phyloP scores from a whole-genome alignment of 495 filamentous ascomycete genomes.

The Aspergillus nanangensis region DNA sequence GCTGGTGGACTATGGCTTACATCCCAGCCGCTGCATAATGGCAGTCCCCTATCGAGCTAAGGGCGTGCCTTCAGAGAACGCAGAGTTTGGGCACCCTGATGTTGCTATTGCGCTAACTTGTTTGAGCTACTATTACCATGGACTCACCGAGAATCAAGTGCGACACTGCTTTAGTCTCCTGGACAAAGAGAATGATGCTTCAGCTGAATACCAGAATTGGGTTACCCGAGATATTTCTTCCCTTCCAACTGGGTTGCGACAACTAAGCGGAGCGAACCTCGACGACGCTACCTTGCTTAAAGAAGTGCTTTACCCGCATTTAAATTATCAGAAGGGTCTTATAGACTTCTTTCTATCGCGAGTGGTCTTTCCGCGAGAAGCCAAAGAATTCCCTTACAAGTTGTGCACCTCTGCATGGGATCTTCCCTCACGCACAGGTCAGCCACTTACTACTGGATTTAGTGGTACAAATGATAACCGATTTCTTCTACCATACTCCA shows the following conservation, averaged over 20 bases:
- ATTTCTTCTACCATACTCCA: slow-evolving; percentile 48
- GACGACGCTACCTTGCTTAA: slow-evolving; percentile 41
- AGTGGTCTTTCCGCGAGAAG: slow-evolving; percentile 62
- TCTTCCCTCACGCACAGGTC: slow-evolving; percentile 41
- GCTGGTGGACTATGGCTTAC: slow-evolving; percentile 11
- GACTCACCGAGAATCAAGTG: slow-evolving; percentile 52
- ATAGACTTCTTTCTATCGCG: slow-evolving; percentile 61
- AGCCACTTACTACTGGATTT: slow-evolving; percentile 58
- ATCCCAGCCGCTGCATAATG: neutral
- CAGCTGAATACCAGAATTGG: slow-evolving; percentile 53
- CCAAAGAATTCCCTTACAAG: slow-evolving; percentile 60
- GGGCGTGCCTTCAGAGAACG: slow-evolving; percentile 54
- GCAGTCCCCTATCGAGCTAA: slow-evolving; percentile 75
- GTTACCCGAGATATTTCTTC: slow-evolving; percentile 23
- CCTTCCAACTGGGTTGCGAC: slow-evolving; percentile 34
- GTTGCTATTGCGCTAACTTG: slow-evolving; percentile 63
- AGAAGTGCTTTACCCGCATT: slow-evolving; percentile 43
- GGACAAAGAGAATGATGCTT: slow-evolving; percentile 49
- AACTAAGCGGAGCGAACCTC: slow-evolving; percentile 55
- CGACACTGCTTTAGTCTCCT: slow-evolving; percentile 44
- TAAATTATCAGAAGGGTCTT: slow-evolving; percentile 46
- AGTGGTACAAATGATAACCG: slow-evolving; percentile 70
- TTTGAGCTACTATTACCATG: slow-evolving; percentile 65
- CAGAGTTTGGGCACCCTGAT: slow-evolving; percentile 75
- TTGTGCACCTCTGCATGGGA: slow-evolving; percentile 70